Evolutionary conservation across 306 rosid species (phyloP), one percentile per base, ranked within the genome.

Genomic region (Hippophae tibetana): DNA sequence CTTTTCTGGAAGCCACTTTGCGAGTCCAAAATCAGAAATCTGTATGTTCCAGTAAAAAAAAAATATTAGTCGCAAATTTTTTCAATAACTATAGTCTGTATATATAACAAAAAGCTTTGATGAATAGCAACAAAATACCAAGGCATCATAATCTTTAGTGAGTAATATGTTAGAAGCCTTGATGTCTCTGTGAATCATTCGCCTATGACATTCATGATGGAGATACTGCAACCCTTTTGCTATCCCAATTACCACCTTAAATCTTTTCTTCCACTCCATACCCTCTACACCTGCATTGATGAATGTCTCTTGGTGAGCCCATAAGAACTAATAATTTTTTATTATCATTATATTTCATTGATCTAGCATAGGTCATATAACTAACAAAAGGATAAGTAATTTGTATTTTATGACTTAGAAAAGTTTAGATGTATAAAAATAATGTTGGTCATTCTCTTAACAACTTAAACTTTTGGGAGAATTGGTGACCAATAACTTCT

Each of bases 1-100:
- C 54, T 82, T 93, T 52, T 78, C 83, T 0, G 99, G 99, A 18
- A 93, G 94, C 99, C 99, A 93, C 69, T 93, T 93, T 26, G 99
- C 99, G 1, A 93, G 75, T 72, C 99, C 99, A 51, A 85, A 93
- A 71, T 93, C 99, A 44, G 99, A 88, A 72, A 93, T 93, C 99
- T 93, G 78, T 66, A 64, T 40, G 56, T 66, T 47, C 10, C 42
- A 14, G 44, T 7, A 5, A 52, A 5, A 57, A 57, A 13, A 7
- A 9, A 25, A 7, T 5, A 11, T 11, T 10, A 56, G 3, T 5
- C 45, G 0, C 3, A 31, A 8, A 44, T 13, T n/a, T 27, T 3
- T 8, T 43, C n/a, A 13, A 48, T 46, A 43, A 58, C 42, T 52
- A 12, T 3, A 8, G 5, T 3, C 25, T 8, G 23, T 18, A 25